Evolutionary conservation across 805 yeast genomes (phyloP), one percentile per base, ranked within the genome.

Genomic region (Starmerella vitae): DNA sequence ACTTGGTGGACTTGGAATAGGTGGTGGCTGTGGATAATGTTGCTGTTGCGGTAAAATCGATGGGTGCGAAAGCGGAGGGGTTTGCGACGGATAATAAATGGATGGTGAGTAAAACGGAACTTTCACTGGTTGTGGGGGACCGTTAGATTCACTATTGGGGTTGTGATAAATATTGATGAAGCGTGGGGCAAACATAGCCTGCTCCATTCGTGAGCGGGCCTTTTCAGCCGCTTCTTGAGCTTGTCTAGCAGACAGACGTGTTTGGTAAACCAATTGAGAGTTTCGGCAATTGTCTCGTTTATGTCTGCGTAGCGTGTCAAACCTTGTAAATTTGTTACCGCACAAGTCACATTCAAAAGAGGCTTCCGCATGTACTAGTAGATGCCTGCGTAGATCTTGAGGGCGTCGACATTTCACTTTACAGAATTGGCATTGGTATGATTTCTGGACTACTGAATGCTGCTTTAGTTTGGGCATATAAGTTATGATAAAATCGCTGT

Each of bases 311-410:
- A 81, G 63, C 0, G 93, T 85, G 57, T 81, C 93, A 1, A 76
- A 74, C 25, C 93, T 61, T 1, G 88, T 81, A 59, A 81, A 81
- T 30, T 65, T 60, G 33, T 78, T 65, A 13, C 70, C 69, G 59
- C 93, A 81, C 34, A 63, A 62, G 15, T 59, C 60, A 55, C 93
- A 81, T 30, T 54, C 58, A 53, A 36, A 38, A 15, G 39, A 33
- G 9, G 42, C 40, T 20, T 36, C 88, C 0, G 84, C 71, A 53
- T 81, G 93, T 26, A 77, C 64, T 56, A 77, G 77, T 41, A 70
- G 71, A 52, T 81, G 93, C 38, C 93, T 66, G 51, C 74, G 78
- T 51, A 82, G 63, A 55, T 82, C 93, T 55, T 80, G 86, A 22
- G 73, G 67, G 34, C 93, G 65, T 43, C 91, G 67, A 56, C 82